Evolutionary conservation across 2,329 filamentous ascomycete genomes (phyloP).

Genomic region (Coniella vitis): DNA sequence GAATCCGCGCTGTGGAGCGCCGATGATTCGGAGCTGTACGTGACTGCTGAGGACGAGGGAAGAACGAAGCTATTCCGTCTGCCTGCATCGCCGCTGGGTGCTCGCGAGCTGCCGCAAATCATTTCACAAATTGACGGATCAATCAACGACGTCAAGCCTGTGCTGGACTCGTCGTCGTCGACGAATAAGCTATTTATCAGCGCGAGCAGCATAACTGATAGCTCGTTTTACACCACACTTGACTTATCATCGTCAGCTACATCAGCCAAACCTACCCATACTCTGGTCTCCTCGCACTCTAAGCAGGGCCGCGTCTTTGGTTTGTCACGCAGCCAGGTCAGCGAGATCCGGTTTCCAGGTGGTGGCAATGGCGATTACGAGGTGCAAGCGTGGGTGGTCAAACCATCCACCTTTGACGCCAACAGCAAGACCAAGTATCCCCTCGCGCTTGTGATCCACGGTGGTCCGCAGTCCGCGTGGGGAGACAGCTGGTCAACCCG

Average conservation of each 20-base stretch:
- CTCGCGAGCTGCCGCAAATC: conserved; percentile 39
- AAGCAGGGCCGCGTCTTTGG: conserved; percentile 61
- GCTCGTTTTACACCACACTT: conserved; percentile 59
- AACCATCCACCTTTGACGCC: conserved; percentile 59
- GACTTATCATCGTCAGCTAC: conserved; percentile 28
- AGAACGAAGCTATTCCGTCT: conserved; percentile 56
- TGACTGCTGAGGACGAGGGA: conserved; percentile 67
- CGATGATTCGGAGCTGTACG: conserved; percentile 57
- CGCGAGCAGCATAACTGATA: conserved; percentile 64
- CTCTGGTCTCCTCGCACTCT: conserved; percentile 55
- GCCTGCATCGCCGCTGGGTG: conserved; percentile 45
- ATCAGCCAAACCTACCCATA: conserved; percentile 23
- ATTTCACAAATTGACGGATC: conserved; percentile 46
- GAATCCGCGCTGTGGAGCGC: conserved; percentile 51
- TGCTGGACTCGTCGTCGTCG: conserved; percentile 35
- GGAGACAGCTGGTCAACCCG: conserved; percentile 69
- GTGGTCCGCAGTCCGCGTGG: conserved; percentile 75
- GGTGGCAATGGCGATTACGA: conserved; percentile 55
- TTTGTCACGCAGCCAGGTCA: conserved; percentile 54
- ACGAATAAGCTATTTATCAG: conserved; percentile 51
- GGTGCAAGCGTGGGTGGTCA: conserved; percentile 65
- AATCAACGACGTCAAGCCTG: conserved; percentile 44
- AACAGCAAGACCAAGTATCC: conserved; percentile 73
- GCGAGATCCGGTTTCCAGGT: conserved; percentile 56
- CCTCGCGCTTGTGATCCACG: conserved; percentile 72